Conservation (phyloP, 176 grass and related monocot genomes). For the Triticum turgidum region DNA sequence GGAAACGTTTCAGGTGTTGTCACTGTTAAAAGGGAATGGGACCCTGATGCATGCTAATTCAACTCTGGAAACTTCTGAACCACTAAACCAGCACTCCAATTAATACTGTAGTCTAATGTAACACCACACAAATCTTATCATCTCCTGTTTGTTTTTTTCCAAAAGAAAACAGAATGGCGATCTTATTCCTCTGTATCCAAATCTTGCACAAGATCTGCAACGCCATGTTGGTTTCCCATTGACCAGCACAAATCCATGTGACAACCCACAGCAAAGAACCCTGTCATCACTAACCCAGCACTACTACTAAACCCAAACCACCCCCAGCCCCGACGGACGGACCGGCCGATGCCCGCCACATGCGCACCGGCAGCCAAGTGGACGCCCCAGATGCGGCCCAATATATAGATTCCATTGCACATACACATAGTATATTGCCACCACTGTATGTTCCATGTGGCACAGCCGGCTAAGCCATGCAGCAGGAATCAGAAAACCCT, state of each 20-base stretch:
- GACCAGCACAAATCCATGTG: conserved; percentile 51
- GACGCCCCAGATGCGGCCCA: conserved; percentile 12
- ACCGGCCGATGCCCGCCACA: conserved; percentile 18
- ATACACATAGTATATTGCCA: background rate
- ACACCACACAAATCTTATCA: background rate
- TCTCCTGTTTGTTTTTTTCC: background rate
- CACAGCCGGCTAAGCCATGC: conserved; percentile 24
- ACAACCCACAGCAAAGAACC: background rate
- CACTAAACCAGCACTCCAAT: background rate
- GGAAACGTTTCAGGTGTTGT: no score
- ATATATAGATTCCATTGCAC: background rate
- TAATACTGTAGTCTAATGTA: background rate
- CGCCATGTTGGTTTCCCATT: conserved; percentile 17
- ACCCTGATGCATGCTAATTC: background rate
- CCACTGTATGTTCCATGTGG: conserved; percentile 22
- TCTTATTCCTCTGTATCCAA: conserved; percentile 5
- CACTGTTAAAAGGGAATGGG: background rate
- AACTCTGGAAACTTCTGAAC: background rate
- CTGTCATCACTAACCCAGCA: conserved; percentile 15
- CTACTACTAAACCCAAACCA: background rate
- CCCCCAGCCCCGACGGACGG: background rate
- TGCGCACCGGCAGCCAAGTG: background rate
- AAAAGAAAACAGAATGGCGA: conserved; percentile 5
- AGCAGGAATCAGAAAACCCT: conserved; percentile 17
- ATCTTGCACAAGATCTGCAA: conserved; percentile 42